These are phyloP conservation scores for Xylaria intraflava DNA, from an alignment of 495 filamentous ascomycete genomes.

Conservation along the genomic window DNA sequence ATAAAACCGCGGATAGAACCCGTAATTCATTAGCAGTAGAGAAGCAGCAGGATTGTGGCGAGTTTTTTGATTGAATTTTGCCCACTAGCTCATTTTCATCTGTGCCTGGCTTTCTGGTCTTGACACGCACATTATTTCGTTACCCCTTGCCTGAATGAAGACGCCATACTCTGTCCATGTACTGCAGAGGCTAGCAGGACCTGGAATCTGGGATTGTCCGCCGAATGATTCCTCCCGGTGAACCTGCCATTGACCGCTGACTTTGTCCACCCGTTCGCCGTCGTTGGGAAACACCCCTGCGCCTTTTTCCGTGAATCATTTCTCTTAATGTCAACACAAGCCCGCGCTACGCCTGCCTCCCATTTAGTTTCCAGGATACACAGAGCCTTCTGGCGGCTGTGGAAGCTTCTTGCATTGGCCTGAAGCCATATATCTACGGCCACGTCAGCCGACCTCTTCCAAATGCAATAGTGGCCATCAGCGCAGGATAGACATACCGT, in stretches of 20 bases:
- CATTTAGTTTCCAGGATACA: slow-evolving; percentile 41
- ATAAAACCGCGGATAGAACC: no score
- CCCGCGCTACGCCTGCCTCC: background rate
- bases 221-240: background rate
- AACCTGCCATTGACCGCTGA: background rate
- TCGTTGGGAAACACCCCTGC: background rate
- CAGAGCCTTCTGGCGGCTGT: slow-evolving; percentile 85
- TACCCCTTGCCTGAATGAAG: background rate
- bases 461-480: slow-evolving; percentile 20
- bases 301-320: background rate
- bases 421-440: slow-evolving; percentile 82
- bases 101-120: background rate
- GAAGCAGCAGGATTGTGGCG: background rate
- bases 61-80: background rate
- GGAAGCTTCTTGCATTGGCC: slow-evolving; percentile 89
- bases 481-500: slow-evolving; percentile 43
- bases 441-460: background rate
- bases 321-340: background rate
- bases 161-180: background rate
- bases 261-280: background rate
- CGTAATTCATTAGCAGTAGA: no score
- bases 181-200: background rate
- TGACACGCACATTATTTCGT: background rate
- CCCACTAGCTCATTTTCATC: background rate
- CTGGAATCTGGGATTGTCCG: background rate